Percentiles rank a stretch among this genome's conserved stretches.
Evolutionary conservation across 2,329 filamentous ascomycete species (phyloP).

Genomic region (Karstenula rhodostoma): DNA sequence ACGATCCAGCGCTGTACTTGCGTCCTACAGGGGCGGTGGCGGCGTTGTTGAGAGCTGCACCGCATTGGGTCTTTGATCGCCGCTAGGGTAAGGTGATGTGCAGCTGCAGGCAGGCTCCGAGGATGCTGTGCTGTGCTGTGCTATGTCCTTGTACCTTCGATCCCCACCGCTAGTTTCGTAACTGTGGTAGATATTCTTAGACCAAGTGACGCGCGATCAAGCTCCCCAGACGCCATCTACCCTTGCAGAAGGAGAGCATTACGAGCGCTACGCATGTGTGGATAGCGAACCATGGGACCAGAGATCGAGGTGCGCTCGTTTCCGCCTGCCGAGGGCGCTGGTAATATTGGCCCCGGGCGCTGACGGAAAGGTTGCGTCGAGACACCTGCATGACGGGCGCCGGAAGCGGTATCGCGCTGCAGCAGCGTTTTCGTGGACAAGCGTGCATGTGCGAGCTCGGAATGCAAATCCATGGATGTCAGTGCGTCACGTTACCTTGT

Average conservation of each 20-base stretch:
- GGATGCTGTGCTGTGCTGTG: background rate
- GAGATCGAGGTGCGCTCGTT: background rate
- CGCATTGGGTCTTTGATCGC: background rate
- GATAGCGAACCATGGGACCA: background rate
- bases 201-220: background rate
- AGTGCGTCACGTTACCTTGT: constrained; percentile 5
- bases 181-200: background rate
- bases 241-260: background rate
- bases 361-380: background rate
- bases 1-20: background rate
- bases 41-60: constrained; percentile 1
- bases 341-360: background rate
- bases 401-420: background rate
- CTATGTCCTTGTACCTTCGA: too few species aligned
- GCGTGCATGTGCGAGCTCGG: background rate
- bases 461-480: background rate
- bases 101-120: background rate
- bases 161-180: too few species aligned
- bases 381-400: constrained; percentile 2
- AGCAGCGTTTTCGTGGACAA: constrained; percentile 1
- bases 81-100: constrained; percentile 4
- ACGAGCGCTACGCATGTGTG: background rate
- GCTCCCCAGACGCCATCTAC: background rate
- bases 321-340: background rate
- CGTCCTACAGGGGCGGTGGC: background rate